phyloP scores from a whole-genome alignment of 495 filamentous ascomycete genomes.

The Penicillium riverlandense region DNA sequence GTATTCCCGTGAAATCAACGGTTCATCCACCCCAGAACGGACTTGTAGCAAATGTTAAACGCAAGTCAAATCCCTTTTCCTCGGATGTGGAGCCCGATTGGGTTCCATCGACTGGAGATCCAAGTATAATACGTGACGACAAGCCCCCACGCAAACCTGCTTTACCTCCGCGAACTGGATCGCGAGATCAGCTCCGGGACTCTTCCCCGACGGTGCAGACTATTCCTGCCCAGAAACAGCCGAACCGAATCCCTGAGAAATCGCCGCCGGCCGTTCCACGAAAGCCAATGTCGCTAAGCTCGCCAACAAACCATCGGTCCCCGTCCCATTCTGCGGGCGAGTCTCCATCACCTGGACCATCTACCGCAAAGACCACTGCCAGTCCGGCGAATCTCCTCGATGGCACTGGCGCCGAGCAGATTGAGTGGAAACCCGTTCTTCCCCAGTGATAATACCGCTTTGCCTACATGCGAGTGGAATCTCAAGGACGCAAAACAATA shows the following conservation, averaged over 20 bases:
- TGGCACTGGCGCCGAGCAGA: slow-evolving; percentile 11
- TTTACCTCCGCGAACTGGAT: slow-evolving; percentile 7
- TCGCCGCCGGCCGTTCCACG: slow-evolving; percentile 24
- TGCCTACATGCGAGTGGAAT: no score
- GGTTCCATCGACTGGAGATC: slow-evolving; percentile 33
- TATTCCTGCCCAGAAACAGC: no score
- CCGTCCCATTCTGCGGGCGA: not conserved
- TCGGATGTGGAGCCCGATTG: slow-evolving; percentile 67
- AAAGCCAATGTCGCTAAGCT: slow-evolving; percentile 25
- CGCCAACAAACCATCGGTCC: slow-evolving; percentile 1
- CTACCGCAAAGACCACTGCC: not conserved
- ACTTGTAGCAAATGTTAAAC: slow-evolving; percentile 58
- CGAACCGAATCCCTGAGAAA: not conserved
- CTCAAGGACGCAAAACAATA: no score
- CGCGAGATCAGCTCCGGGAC: slow-evolving; percentile 1
- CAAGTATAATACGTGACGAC: not conserved
- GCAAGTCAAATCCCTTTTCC: slow-evolving; percentile 76
- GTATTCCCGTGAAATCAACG: slow-evolving; percentile 65
- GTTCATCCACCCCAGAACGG: slow-evolving; percentile 56
- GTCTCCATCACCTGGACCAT: not conserved
- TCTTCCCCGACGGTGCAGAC: not conserved
- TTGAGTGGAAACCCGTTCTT: slow-evolving; percentile 31
- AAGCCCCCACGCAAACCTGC: not conserved
- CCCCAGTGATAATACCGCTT: slow-evolving; percentile 8
- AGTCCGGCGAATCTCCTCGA: slow-evolving; percentile 18